Conservation (phyloP, 352 stramenopile species). For the Phytophthora podocarpi region DNA sequence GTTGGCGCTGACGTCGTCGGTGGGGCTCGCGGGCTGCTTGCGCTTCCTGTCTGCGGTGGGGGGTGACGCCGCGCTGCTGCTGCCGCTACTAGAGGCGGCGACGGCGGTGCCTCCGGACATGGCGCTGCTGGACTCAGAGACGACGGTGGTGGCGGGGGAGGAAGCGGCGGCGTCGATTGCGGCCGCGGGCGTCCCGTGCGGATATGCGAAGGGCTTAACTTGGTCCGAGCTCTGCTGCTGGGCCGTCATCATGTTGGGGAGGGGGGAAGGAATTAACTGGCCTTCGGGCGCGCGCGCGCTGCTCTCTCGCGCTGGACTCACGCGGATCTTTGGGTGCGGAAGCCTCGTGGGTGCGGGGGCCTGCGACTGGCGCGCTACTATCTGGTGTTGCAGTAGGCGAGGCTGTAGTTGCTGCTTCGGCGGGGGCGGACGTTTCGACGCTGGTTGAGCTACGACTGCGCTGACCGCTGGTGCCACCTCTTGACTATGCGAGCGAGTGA, state of each 20-base stretch:
- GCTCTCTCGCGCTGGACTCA: slow-evolving; percentile 27
- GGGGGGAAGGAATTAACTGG: slow-evolving; percentile 14
- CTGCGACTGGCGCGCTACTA: too few relatives aligned
- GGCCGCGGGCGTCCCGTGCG: slow-evolving; percentile 27
- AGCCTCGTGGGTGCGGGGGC: background rate
- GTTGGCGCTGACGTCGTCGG: slow-evolving; percentile 29
- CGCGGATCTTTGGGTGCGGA: slow-evolving; percentile 18
- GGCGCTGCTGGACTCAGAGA: background rate
- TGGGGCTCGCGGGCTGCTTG: slow-evolving; percentile 35
- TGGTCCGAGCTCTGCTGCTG: slow-evolving; percentile 55
- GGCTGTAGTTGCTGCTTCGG: background rate
- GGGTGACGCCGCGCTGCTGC: slow-evolving; percentile 18
- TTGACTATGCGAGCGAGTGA: slow-evolving; percentile 14
- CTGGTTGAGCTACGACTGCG: slow-evolving; percentile 10
- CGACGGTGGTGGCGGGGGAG: background rate
- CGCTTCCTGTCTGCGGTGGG: slow-evolving; percentile 29
- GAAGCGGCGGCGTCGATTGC: slow-evolving; percentile 9
- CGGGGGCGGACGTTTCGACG: slow-evolving; percentile 22
- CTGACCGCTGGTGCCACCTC: slow-evolving; percentile 27
- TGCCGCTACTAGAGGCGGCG: too few relatives aligned
- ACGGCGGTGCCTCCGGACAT: slow-evolving; percentile 27
- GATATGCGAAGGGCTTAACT: slow-evolving; percentile 46
- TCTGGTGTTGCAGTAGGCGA: background rate
- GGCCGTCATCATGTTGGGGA: slow-evolving; percentile 60
- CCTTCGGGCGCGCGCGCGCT: background rate